Evolutionary conservation across 441 rosid genomes (phyloP).

Genomic region (Gossypium armourianum): DNA sequence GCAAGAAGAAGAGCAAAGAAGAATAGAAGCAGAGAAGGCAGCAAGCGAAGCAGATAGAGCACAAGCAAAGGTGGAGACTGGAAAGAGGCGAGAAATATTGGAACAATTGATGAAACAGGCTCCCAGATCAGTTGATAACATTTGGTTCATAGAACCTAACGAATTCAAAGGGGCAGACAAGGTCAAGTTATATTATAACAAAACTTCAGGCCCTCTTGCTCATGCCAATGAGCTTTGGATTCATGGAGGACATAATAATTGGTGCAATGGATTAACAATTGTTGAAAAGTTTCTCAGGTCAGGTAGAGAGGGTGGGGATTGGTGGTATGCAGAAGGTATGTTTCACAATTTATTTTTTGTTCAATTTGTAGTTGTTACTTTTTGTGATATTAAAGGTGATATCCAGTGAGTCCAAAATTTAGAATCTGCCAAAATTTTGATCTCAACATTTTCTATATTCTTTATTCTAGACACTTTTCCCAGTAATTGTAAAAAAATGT

Average conservation of each 20-base stretch:
- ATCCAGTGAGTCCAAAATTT: neutral
- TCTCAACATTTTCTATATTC: neutral
- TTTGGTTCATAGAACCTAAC: constrained; percentile 70
- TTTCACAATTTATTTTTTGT: neutral
- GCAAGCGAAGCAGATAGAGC: constrained; percentile 71
- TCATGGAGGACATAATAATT: constrained; percentile 78
- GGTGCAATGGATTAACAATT: constrained; percentile 66
- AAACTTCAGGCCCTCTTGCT: constrained; percentile 61
- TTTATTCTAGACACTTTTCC: neutral
- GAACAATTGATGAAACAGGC: constrained; percentile 40
- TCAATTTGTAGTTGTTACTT: neutral
- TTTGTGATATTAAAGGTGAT: neutral
- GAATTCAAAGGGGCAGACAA: constrained; percentile 47
- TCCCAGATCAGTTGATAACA: constrained; percentile 34
- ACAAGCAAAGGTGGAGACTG: constrained; percentile 58
- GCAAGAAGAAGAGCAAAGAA: constrained; percentile 64
- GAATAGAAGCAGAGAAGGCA: constrained; percentile 56
- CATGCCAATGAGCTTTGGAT: constrained; percentile 65
- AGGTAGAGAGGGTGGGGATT: constrained; percentile 46
- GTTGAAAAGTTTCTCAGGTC: constrained; percentile 41
- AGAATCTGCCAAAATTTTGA: neutral
- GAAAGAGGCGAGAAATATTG: constrained; percentile 38
- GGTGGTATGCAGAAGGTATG: constrained; percentile 82
- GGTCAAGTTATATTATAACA: constrained; percentile 59
- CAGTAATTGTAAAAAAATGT: neutral